These are phyloP conservation scores for Atkinsonella texensis DNA, from an alignment of 2,329 filamentous ascomycete genomes.

Conservation along the genomic window DNA sequence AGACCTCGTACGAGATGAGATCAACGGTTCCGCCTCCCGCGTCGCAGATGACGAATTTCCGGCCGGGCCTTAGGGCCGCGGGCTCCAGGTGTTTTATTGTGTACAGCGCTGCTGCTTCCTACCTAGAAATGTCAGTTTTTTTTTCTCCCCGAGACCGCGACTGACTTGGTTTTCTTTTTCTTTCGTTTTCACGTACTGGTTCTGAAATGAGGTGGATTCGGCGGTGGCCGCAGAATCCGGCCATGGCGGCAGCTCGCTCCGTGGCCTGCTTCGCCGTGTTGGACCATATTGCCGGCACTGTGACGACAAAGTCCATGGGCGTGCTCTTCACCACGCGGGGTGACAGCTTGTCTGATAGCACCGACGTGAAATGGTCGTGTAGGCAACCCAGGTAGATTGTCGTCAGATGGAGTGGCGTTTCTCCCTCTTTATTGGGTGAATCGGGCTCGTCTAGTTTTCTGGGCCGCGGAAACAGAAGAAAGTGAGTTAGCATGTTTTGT, in stretches of 20 bases:
- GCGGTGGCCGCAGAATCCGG: constrained; percentile 27
- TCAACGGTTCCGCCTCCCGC: constrained; percentile 43
- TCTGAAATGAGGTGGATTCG: constrained; percentile 37
- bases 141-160: too few relatives aligned
- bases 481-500: too few relatives aligned
- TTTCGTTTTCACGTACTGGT: constrained; percentile 20
- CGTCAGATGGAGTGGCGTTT: constrained; percentile 24
- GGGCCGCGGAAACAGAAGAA: background rate
- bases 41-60: constrained; percentile 40
- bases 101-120: constrained; percentile 40
- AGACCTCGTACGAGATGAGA: constrained; percentile 40
- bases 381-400: constrained; percentile 34
- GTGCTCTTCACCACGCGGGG: constrained; percentile 28
- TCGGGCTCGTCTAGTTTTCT: constrained; percentile 25
- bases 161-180: too few relatives aligned
- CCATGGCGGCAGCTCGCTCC: constrained; percentile 25
- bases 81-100: constrained; percentile 31
- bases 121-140: background rate
- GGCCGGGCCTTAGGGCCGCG: constrained; percentile 28
- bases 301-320: constrained; percentile 41
- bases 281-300: constrained; percentile 48
- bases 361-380: constrained; percentile 34
- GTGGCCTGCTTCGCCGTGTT: constrained; percentile 41
- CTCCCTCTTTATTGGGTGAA: constrained; percentile 18
- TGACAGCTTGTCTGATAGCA: constrained; percentile 30